Conservation (phyloP, 192 early-diverging fungal genomes). For the Entomortierella beljakovae region DNA sequence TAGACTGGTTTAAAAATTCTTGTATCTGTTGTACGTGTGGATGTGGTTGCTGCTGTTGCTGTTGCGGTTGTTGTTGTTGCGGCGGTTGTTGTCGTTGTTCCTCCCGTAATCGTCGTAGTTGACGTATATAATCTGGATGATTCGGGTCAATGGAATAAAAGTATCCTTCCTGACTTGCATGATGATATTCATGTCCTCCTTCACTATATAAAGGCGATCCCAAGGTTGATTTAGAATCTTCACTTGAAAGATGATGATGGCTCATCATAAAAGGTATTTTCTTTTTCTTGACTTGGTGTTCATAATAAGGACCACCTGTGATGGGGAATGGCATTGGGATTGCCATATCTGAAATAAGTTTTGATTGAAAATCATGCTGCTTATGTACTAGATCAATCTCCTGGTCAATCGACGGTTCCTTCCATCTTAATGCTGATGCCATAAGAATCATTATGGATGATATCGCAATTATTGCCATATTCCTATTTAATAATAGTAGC, state of each 20-base stretch:
- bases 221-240: background rate
- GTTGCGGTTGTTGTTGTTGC: conserved; percentile 1
- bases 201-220: conserved; percentile 10
- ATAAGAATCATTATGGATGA: conserved; percentile 55
- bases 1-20: background rate
- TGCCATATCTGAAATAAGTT: conserved; percentile 43
- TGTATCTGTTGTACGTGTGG: background rate
- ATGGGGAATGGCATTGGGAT: conserved; percentile 48
- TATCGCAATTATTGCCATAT: conserved; percentile 63
- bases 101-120: background rate
- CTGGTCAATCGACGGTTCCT: conserved; percentile 41
- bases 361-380: conserved; percentile 48
- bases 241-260: conserved; percentile 6
- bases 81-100: background rate
- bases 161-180: background rate
- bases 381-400: conserved; percentile 39
- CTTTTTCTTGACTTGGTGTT: conserved; percentile 41
- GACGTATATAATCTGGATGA: background rate
- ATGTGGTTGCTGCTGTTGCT: background rate
- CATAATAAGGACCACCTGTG: conserved; percentile 37
- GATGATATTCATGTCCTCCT: conserved; percentile 18
- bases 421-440: conserved; percentile 56
- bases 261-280: conserved; percentile 33
- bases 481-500: conserved; percentile 53
- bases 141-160: conserved; percentile 4